Conservation (phyloP, 1,284 basidiomycete genomes). For the Ustilago lituana region DNA sequence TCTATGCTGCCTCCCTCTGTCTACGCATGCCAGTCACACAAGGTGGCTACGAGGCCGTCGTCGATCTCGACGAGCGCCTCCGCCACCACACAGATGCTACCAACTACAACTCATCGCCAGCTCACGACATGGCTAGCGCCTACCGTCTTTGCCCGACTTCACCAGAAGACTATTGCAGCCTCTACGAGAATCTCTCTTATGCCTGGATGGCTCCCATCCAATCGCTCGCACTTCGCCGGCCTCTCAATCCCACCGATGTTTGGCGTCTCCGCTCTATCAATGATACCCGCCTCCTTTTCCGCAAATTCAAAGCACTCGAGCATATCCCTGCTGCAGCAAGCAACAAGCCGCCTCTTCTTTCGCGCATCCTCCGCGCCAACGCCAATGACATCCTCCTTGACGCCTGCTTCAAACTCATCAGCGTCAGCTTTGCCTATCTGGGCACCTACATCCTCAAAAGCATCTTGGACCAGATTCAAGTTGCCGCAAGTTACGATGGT, state of each 20-base stretch:
- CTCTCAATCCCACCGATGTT: constrained; percentile 50
- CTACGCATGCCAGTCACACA: constrained; percentile 46
- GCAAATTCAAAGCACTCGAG: constrained; percentile 36
- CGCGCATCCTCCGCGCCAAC: constrained; percentile 46
- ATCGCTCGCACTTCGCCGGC: constrained; percentile 35
- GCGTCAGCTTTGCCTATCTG: constrained; percentile 55
- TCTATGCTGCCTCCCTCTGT: constrained; percentile 22
- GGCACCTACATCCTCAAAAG: constrained; percentile 50
- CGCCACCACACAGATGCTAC: constrained; percentile 18
- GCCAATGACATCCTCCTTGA: constrained; percentile 55
- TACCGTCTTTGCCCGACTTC: constrained; percentile 56
- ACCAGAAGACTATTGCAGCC: constrained; percentile 54
- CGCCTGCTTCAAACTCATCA: constrained; percentile 49
- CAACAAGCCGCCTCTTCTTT: constrained; percentile 22
- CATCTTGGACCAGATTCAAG: constrained; percentile 47
- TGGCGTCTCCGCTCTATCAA: constrained; percentile 56
- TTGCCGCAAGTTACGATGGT: constrained; percentile 16
- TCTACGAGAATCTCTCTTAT: constrained; percentile 50
- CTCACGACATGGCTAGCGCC: constrained; percentile 18
- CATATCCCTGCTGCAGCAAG: not conserved
- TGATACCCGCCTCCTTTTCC: constrained; percentile 46
- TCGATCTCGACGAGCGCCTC: constrained; percentile 33
- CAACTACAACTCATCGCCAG: not conserved
- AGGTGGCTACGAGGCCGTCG: constrained; percentile 49
- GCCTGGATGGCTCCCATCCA: constrained; percentile 58